Conservation (phyloP, 208 protist species). For the Acanthamoeba polyphaga region DNA sequence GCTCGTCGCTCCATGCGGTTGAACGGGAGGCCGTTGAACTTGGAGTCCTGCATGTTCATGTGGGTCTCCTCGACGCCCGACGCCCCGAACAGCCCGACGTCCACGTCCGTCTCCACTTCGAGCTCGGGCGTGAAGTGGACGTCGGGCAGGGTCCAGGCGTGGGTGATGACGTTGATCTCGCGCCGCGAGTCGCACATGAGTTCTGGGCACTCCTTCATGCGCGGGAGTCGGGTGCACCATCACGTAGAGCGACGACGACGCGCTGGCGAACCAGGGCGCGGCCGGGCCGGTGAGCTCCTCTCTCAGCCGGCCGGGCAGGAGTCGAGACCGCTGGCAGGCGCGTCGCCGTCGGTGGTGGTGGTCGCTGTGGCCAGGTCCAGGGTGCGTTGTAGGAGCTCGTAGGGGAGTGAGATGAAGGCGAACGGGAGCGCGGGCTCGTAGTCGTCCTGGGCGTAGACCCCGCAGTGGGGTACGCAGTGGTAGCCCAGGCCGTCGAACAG, state of each 20-base stretch:
- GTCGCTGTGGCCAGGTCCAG: not conserved
- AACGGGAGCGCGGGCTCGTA: constrained; percentile 36
- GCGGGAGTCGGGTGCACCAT: constrained; percentile 24
- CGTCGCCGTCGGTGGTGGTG: not conserved
- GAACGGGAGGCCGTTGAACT: constrained; percentile 24
- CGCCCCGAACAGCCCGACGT: constrained; percentile 11
- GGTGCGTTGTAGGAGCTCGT: not conserved
- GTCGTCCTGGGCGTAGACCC: constrained; percentile 14
- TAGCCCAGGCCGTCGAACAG: constrained; percentile 26
- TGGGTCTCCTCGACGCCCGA: constrained; percentile 38
- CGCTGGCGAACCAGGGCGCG: not conserved
- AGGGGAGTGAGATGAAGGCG: not conserved
- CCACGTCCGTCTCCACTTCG: not conserved
- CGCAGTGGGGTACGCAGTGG: constrained; percentile 53
- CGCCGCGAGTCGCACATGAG: constrained; percentile 34
- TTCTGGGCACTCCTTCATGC: constrained; percentile 36
- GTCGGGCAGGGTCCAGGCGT: constrained; percentile 22
- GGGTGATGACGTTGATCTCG: constrained; percentile 61
- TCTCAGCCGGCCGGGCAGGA: not conserved
- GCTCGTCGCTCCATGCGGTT: constrained; percentile 2
- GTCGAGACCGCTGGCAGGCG: not conserved
- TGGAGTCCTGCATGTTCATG: constrained; percentile 38
- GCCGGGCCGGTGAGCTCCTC: constrained; percentile 25
- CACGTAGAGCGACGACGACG: not conserved
- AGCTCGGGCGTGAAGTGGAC: constrained; percentile 12